Base-by-base conservation (phyloP, 208 protist species). In the Naegleria fowleri region DNA sequence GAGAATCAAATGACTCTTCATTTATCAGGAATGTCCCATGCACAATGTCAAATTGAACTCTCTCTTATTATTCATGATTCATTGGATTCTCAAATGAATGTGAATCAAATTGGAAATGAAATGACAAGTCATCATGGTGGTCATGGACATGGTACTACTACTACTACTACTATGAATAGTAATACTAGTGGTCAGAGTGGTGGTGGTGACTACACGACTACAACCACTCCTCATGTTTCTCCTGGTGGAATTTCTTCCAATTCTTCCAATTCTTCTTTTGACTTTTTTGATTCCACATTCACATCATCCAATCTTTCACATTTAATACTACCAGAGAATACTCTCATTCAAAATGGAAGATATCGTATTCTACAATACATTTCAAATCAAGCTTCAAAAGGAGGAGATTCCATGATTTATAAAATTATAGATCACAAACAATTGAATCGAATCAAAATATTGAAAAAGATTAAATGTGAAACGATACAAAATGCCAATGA, bases 401-500 rank as follows among this genome's bases (percentile, higher is more conserved):
- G 25, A 15, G 67, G 67, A 15, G 67, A 79, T 36, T 79, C 16
- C 0, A 36, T 79, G 29, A 13, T 79, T 25, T 79, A 79, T 79
- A 79, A 79, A 79, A 36, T 79, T 36, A 7, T 79, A 9, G 67
- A 79, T 79, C n/a, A 36, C 6, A 79, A 79, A 33, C 43, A 48
- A 48, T 36, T 36, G 0, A 79, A 79, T 33, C 19, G 9, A 13
- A 13, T 33, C 7, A 79, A 79, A 33, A 79, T 79, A 36, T 79
- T 79, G 29, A 79, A 79, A 79, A 79, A 79, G n/a, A 79, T 79
- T 79, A 79, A 79, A 79, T 79, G 67, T 79, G 67, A 79, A 36
- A 36, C 67, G 19, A 79, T 79, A 36, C 19, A 36, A 13, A 79
- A 36, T 79, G 67, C 67, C 16, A 79, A 79, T 79, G 67, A 79